Percentiles rank a stretch among this genome's conserved stretches.
phyloP scores from a whole-genome alignment of 768 basidiomycete species.

The Podaxis sp. region DNA sequence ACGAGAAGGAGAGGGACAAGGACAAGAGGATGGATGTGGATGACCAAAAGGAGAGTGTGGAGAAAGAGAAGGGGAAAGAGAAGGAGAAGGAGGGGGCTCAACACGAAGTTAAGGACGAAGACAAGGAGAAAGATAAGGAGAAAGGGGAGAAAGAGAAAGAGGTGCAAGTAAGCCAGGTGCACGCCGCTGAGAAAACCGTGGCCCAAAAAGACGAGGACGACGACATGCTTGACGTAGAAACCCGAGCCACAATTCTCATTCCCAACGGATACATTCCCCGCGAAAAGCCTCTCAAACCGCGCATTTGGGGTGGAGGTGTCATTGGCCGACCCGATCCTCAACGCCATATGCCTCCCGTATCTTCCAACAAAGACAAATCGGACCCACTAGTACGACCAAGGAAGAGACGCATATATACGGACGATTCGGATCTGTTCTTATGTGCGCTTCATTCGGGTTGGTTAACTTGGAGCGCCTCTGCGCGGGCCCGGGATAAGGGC shows the following conservation, averaged over 20 bases:
- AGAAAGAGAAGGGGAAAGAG: not conserved
- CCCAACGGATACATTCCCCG: conserved; percentile 58
- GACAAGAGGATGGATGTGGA: conserved; percentile 10
- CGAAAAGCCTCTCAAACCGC: conserved; percentile 48
- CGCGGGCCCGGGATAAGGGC: conserved; percentile 35
- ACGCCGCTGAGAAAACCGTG: conserved; percentile 5
- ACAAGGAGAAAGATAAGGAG: conserved; percentile 16
- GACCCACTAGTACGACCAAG: conserved; percentile 22
- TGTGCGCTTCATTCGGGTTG: conserved; percentile 70
- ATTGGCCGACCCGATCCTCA: conserved; percentile 28
- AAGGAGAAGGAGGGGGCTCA: conserved; percentile 10
- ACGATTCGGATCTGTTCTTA: conserved; percentile 71
- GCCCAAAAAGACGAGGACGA: conserved; percentile 15
- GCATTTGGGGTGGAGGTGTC: conserved; percentile 72
- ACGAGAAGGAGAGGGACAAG: conserved; percentile 18
- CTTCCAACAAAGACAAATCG: conserved; percentile 7
- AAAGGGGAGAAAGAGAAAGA: conserved; percentile 17
- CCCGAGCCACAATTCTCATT: conserved; percentile 53
- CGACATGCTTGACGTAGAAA: conserved; percentile 39
- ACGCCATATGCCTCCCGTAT: not conserved
- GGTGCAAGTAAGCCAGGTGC: conserved; percentile 12
- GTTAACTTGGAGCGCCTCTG: conserved; percentile 44
- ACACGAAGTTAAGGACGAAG: conserved; percentile 14
- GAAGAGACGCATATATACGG: conserved; percentile 63
- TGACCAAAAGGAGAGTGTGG: not conserved